A percentile compares a stretch with the other conserved stretches of the same genome.
Conservation (phyloP, 805 yeast genomes). For the Priceomyces castillae region DNA sequence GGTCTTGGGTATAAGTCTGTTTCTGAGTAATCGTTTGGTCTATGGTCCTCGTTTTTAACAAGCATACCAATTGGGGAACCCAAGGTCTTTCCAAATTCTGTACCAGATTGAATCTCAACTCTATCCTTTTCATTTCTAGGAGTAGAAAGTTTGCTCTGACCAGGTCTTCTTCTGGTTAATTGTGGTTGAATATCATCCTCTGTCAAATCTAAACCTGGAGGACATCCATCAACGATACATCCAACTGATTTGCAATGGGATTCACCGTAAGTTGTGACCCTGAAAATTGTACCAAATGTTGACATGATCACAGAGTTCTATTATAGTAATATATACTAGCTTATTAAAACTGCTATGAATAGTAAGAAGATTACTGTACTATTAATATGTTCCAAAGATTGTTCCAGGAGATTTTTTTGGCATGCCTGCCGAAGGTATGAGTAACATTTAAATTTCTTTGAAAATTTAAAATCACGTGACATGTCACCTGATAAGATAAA, state of each 20-base stretch:
- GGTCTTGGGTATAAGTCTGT: conserved; percentile 97
- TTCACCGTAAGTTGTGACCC: conserved; percentile 95
- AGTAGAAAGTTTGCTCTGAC: conserved; percentile 87
- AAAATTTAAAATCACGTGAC: conserved; percentile 1
- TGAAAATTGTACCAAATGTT: conserved; percentile 39
- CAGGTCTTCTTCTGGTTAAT: conserved; percentile 95
- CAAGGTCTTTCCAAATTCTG: conserved; percentile 83
- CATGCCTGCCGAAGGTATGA: conserved; percentile 2
- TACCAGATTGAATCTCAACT: conserved; percentile 92
- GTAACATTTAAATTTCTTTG: conserved; percentile 3
- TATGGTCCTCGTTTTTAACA: conserved; percentile 90
- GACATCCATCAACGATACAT: conserved; percentile 97
- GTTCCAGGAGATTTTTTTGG: not conserved
- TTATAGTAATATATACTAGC: not conserved
- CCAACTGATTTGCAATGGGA: conserved; percentile 98
- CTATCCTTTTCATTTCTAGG: conserved; percentile 95
- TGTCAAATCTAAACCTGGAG: conserved; percentile 84
- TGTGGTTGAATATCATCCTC: conserved; percentile 95
- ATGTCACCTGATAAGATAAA: not conserved
- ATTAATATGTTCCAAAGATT: too few relatives aligned
- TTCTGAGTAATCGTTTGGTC: conserved; percentile 94
- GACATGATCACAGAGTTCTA: conserved; percentile 27
- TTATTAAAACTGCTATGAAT: too few relatives aligned
- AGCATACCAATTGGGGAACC: conserved; percentile 97
- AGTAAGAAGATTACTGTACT: too few relatives aligned